These are phyloP conservation scores for Pulveroboletus sp. DNA, from an alignment of 768 basidiomycete genomes.

Conservation along the genomic window DNA sequence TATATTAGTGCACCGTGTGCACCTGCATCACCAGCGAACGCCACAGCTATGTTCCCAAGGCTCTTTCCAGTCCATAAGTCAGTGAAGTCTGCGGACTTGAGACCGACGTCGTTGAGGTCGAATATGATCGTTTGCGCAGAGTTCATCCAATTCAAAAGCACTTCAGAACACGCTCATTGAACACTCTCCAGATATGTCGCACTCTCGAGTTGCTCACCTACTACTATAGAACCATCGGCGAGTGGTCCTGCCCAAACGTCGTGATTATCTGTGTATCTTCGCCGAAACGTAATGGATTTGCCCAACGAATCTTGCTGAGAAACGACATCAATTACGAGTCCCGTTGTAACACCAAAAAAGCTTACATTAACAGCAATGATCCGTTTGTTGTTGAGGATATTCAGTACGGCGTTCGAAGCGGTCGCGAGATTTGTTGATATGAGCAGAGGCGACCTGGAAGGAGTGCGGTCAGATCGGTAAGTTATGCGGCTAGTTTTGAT, in stretches of 20 bases:
- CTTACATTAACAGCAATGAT: slow-evolving; percentile 10
- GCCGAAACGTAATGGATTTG: slow-evolving; percentile 1
- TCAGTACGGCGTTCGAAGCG: not conserved
- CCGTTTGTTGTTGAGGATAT: slow-evolving; percentile 5
- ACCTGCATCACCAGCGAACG: not conserved
- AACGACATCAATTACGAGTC: not conserved
- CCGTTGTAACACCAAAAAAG: not conserved
- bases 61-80: slow-evolving; percentile 6
- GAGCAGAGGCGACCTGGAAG: slow-evolving; percentile 12
- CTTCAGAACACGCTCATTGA: too few relatives aligned
- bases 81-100: not conserved
- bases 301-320: slow-evolving; percentile 17
- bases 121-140: not conserved
- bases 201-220: slow-evolving; percentile 6
- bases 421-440: slow-evolving; percentile 10
- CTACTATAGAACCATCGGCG: slow-evolving; percentile 2
- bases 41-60: not conserved
- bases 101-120: not conserved
- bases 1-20: slow-evolving; percentile 7
- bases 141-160: slow-evolving; percentile 8
- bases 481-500: not conserved
- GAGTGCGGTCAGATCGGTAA: not conserved
- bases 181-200: too few relatives aligned
- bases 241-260: slow-evolving; percentile 9
- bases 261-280: slow-evolving; percentile 10